Evolutionary conservation across 495 filamentous ascomycete genomes (phyloP).

Genomic region (Niebla homalea): DNA sequence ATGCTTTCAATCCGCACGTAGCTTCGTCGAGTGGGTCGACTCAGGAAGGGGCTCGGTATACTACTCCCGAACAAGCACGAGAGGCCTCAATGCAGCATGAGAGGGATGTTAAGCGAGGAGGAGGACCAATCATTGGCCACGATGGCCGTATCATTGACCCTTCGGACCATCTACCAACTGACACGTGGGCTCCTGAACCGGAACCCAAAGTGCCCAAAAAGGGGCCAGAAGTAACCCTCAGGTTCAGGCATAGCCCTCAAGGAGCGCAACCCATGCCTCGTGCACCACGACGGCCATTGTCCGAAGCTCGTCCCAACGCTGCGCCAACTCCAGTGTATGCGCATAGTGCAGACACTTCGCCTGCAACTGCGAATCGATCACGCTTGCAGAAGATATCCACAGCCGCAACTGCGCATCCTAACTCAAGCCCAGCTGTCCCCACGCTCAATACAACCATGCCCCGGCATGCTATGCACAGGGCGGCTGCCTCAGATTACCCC

Average conservation of each 20-base stretch:
- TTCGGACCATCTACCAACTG: constrained; percentile 80
- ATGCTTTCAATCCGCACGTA: constrained; percentile 51
- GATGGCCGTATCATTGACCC: constrained; percentile 84
- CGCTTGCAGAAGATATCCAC: constrained; percentile 46
- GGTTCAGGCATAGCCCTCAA: constrained; percentile 32
- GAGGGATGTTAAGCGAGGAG: constrained; percentile 23
- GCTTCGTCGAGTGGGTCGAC: constrained; percentile 21
- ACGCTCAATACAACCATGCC: constrained; percentile 10
- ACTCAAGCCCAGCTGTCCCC: constrained; percentile 17
- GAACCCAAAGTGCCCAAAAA: constrained; percentile 53
- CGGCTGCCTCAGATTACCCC: constrained; percentile 15
- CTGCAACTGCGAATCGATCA: constrained; percentile 29
- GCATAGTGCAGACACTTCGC: constrained; percentile 15
- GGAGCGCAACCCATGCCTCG: constrained; percentile 33
- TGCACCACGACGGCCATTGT: constrained; percentile 12
- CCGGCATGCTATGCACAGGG: constrained; percentile 6
- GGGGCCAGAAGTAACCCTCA: constrained; percentile 41
- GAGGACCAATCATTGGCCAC: constrained; percentile 58
- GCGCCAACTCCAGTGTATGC: constrained; percentile 14
- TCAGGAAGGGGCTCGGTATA: constrained; percentile 24
- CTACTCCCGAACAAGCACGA: constrained; percentile 30
- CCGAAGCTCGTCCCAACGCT: constrained; percentile 20
- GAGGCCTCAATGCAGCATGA: constrained; percentile 27
- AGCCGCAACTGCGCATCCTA: constrained; percentile 4
- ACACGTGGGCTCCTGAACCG: constrained; percentile 88